These are phyloP conservation scores for Hortiboletus campestris DNA, from an alignment of 768 basidiomycete species.

Conservation along the genomic window DNA sequence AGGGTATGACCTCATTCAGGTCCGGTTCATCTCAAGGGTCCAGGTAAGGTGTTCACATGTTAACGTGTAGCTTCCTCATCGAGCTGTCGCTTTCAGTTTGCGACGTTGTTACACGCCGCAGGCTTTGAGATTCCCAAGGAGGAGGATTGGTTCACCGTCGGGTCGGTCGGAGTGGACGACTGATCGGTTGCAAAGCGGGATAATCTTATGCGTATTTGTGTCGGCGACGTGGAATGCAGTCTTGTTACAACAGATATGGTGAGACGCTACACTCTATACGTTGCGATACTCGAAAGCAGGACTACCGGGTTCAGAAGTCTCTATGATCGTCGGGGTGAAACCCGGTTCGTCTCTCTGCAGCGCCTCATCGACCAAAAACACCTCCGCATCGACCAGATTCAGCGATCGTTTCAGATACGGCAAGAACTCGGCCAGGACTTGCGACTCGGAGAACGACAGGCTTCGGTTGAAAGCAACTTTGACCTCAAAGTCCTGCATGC, in stretches of 20 bases:
- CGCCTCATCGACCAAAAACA: conserved; percentile 69
- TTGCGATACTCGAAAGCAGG: conserved; percentile 91
- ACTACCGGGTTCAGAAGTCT: conserved; percentile 81
- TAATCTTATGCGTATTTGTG: conserved; percentile 10
- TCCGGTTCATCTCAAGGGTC: conserved; percentile 83
- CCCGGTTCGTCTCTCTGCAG: conserved; percentile 51
- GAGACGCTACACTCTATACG: conserved; percentile 34
- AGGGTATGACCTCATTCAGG: conserved; percentile 81
- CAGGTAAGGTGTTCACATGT: conserved; percentile 48
- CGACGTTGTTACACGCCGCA: conserved; percentile 68
- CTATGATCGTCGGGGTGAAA: conserved; percentile 68
- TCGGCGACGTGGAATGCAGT: neutral
- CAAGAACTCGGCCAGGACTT: conserved; percentile 65
- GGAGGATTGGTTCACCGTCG: neutral
- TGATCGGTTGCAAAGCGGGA: neutral
- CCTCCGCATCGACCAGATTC: conserved; percentile 66
- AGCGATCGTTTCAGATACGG: conserved; percentile 82
- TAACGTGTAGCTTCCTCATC: neutral
- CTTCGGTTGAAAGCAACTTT: conserved; percentile 78
- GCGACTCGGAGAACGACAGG: conserved; percentile 79
- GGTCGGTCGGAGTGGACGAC: neutral
- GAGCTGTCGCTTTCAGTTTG: conserved; percentile 47
- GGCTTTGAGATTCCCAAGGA: conserved; percentile 44
- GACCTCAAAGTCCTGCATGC: conserved; percentile 72
- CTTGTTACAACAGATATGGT: neutral